Evolutionary conservation across 2,329 filamentous ascomycete genomes (phyloP).

Genomic region (Diaporthe batatas): DNA sequence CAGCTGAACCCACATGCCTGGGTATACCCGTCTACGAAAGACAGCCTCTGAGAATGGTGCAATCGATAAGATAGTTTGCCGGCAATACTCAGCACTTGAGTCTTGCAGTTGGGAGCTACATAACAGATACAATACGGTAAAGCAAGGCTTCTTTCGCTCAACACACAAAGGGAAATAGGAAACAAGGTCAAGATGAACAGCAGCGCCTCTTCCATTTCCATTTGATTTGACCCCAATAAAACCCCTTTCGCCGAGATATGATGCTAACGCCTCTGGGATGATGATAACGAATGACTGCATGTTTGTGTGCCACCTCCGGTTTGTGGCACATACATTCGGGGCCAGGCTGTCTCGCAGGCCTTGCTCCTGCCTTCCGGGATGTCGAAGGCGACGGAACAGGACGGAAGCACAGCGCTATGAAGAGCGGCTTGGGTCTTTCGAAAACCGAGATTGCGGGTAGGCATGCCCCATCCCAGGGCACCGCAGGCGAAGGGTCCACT

Average conservation of each 20-base stretch:
- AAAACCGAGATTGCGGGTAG: not conserved
- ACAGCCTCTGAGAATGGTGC: not conserved
- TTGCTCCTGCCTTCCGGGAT: not conserved
- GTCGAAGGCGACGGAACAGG: not conserved
- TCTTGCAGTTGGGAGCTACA: constrained; percentile 10
- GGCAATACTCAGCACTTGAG: constrained; percentile 39
- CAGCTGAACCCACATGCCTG: not conserved
- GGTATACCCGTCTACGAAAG: not conserved
- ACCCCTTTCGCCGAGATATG: constrained; percentile 15
- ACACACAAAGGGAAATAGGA: not conserved
- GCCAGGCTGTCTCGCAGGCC: not conserved
- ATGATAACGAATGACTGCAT: constrained; percentile 17
- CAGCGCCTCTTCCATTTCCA: constrained; percentile 11
- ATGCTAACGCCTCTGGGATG: not conserved
- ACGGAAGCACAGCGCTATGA: not conserved
- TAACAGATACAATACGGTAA: constrained; percentile 24
- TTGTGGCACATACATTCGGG: not conserved
- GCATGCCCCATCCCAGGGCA: constrained; percentile 28
- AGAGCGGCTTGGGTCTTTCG: not conserved
- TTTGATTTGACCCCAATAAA: constrained; percentile 12
- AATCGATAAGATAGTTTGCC: constrained; percentile 15
- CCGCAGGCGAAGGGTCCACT: constrained; percentile 40
- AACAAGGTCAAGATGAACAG: not conserved
- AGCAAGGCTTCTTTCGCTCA: constrained; percentile 25
- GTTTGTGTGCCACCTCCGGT: not conserved